Base-by-base conservation (phyloP, 225 moss, liverwort and hornwort genomes). In the Neckera pumila region DNA sequence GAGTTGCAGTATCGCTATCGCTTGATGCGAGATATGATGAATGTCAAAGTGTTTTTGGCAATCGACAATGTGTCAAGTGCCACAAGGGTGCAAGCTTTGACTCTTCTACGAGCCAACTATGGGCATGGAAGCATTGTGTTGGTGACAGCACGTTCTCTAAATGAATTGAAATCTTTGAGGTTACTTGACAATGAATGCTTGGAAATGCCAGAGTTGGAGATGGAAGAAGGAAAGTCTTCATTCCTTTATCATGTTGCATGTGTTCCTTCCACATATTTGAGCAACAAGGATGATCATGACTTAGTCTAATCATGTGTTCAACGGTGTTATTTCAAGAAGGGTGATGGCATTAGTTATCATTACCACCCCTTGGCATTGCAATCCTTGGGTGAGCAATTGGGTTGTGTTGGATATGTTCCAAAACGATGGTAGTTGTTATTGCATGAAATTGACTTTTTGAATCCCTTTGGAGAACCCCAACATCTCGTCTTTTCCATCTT, bases 351-450 rank as follows among this genome's bases (percentile, higher is more conserved):
- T 33, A 33, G 20, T 49, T 18, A 33, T 75, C 75, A 75, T 49
- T 75, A 49, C 49, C 75, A 75, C 7, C 33, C 75, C 7, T 12
- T 75, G 33, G 75, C 75, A 2, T 75, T 75, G 33, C 75, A 49
- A 20, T 7, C 11, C 2, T 49, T 75, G 2, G 75, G 75, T 18
- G 4, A 49, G 0, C 33, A 33, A 12, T 49, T 75, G 7, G 18
- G 4, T 75, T 1, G 2, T 31, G 2, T 2, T 49, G 31, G 49
- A 12, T 49, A 75, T 19, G 4, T 4, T 49, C 7, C 0, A 0
- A 4, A 75, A 4, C 1, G 4, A 7, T 49, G 75, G 75, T 2
- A 1, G 31, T 31, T 31, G 31, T 10, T 2, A 45, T 75, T 75
- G 12, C 0, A 7, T 49, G 49, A 19, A 49, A 1, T 7, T 19